Evolutionary conservation across 1,139 yeast species (phyloP).

Genomic region (Lizanozyma gosingica): DNA sequence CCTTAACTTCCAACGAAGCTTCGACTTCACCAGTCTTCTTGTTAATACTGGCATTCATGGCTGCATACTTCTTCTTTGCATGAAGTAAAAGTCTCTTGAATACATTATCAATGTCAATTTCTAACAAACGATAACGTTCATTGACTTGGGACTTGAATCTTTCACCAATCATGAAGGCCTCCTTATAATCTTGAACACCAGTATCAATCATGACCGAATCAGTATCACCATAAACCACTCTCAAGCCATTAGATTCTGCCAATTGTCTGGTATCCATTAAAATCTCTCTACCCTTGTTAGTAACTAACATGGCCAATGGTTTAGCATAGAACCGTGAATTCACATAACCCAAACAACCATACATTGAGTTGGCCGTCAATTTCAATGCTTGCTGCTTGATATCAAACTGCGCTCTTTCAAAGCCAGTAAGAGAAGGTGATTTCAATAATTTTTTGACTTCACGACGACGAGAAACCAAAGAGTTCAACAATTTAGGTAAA

Average conservation of each 20-base stretch:
- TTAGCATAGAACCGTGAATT: slow-evolving; percentile 92
- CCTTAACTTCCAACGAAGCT: slow-evolving; percentile 76
- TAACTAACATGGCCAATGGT: slow-evolving; percentile 92
- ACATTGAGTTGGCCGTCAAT: slow-evolving; percentile 97
- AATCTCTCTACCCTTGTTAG: slow-evolving; percentile 93
- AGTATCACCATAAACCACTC: slow-evolving; percentile 97
- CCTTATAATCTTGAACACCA: slow-evolving; percentile 57
- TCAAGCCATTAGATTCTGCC: slow-evolving; percentile 74
- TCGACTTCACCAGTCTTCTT: slow-evolving; percentile 42
- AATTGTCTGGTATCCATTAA: slow-evolving; percentile 87
- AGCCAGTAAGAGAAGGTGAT: slow-evolving; percentile 54
- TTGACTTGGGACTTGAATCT: slow-evolving; percentile 80
- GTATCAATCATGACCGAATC: slow-evolving; percentile 99
- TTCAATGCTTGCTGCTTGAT: slow-evolving; percentile 94
- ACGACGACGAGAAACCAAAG: slow-evolving; percentile 83
- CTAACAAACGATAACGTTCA: slow-evolving; percentile 77
- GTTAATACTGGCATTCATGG: slow-evolving; percentile 51
- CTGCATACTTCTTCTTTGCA: slow-evolving; percentile 98
- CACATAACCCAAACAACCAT: slow-evolving; percentile 94
- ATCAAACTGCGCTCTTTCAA: slow-evolving; percentile 75
- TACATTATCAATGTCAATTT: slow-evolving; percentile 91
- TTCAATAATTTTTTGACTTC: slow-evolving; percentile 86
- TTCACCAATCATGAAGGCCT: slow-evolving; percentile 77
- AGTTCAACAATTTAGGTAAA: slow-evolving; percentile 73
- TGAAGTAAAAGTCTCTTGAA: slow-evolving; percentile 79